Evolutionary conservation across 331 rosid species (phyloP).

Genomic region (Pyracantha coccinea): DNA sequence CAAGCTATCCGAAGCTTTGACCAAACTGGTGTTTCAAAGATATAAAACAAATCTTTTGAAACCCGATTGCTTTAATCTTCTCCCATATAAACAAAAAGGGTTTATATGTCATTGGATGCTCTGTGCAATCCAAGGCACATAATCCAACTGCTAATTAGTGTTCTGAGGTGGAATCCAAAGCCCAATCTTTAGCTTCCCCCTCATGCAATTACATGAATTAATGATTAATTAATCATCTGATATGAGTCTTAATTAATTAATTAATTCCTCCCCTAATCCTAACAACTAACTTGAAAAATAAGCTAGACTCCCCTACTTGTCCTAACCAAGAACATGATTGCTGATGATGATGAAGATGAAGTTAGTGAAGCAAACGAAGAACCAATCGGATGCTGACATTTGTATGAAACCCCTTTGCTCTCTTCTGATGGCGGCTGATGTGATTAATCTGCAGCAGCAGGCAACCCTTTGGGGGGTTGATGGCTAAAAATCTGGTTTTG

Average conservation of each 20-base stretch:
- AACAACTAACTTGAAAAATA: slow-evolving; percentile 13
- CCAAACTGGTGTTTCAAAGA: slow-evolving; percentile 57
- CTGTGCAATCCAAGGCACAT: slow-evolving; percentile 54
- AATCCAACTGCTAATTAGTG: slow-evolving; percentile 33
- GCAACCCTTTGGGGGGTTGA: slow-evolving; percentile 12
- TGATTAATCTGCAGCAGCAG: slow-evolving; percentile 5
- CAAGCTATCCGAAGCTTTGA: slow-evolving; percentile 53
- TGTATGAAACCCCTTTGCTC: slow-evolving; percentile 10
- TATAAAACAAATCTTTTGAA: slow-evolving; percentile 68
- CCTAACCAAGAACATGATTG: slow-evolving; percentile 15
- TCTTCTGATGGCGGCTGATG: slow-evolving; percentile 5
- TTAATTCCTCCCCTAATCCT: slow-evolving; percentile 27
- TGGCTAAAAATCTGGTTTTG: slow-evolving; percentile 6
- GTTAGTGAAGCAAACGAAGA: slow-evolving; percentile 19
- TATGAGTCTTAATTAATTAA: slow-evolving; percentile 18
- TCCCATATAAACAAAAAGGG: slow-evolving; percentile 45
- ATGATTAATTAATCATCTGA: slow-evolving; percentile 10
- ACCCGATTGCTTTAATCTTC: slow-evolving; percentile 18
- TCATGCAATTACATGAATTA: slow-evolving; percentile 21
- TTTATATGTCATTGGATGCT: slow-evolving; percentile 75
- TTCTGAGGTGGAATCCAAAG: slow-evolving; percentile 80
- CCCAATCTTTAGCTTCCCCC: slow-evolving; percentile 48
- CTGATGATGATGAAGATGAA: slow-evolving; percentile 5
- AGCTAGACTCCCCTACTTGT: slow-evolving; percentile 3
- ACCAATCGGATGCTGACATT: background rate